phyloP scores from a whole-genome alignment of 768 basidiomycete species.

The Sarcodon aspratus region DNA sequence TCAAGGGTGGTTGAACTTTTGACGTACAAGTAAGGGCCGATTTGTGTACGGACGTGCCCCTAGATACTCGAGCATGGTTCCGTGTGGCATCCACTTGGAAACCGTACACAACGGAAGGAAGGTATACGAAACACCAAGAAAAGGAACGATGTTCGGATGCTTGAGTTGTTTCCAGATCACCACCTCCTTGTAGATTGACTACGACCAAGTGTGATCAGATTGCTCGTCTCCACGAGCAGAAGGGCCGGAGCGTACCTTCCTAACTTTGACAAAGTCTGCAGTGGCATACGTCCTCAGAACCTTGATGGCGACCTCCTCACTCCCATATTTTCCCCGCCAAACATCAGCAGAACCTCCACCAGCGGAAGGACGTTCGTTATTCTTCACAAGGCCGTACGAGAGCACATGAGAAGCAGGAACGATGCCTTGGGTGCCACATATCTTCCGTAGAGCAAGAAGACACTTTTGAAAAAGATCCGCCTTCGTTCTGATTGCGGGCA shows the following conservation, averaged over 20 bases:
- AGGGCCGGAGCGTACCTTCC: background rate
- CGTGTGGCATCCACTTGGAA: conserved; percentile 6
- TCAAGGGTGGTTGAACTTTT: no score
- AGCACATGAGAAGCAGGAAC: background rate
- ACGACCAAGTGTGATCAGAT: no score
- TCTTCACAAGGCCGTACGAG: background rate
- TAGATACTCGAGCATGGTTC: background rate
- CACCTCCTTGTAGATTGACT: background rate
- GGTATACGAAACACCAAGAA: conserved; percentile 1
- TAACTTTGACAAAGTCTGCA: background rate
- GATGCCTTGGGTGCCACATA: no score
- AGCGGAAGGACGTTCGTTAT: background rate
- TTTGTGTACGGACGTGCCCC: no score
- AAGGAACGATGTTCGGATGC: conserved; percentile 2
- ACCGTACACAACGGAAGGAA: conserved; percentile 2
- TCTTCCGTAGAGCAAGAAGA: no score
- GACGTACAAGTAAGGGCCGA: no score
- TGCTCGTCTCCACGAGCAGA: no score
- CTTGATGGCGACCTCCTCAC: background rate
- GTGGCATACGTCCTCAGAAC: background rate
- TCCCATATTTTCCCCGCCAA: background rate
- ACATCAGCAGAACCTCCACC: background rate
- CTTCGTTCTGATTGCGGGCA: no score
- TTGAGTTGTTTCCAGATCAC: conserved; percentile 1
- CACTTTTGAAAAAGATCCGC: no score